Evolutionary conservation across 192 early-diverging fungal species (phyloP).

Genomic region (Pilobolus umbonatus): DNA sequence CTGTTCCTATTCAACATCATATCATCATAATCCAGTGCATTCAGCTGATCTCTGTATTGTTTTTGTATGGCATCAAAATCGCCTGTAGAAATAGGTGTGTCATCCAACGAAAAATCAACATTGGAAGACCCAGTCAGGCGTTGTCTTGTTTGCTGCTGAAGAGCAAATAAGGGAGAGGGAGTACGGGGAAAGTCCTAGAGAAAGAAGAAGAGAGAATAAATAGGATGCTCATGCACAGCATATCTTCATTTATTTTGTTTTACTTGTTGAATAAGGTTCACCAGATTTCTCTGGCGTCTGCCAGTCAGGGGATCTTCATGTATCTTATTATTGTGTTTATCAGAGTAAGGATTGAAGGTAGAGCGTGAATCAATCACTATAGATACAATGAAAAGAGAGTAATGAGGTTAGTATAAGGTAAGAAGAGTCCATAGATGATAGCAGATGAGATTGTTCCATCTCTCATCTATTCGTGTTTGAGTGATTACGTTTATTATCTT

Average conservation of each 20-base stretch:
- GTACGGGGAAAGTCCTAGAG: conserved; percentile 51
- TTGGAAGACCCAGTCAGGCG: conserved; percentile 6
- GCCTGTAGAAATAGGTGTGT: conserved; percentile 1
- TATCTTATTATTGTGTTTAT: conserved; percentile 1
- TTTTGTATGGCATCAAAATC: conserved; percentile 21
- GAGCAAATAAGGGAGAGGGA: conserved; percentile 46
- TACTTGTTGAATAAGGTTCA: conserved; percentile 37
- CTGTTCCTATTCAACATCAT: background rate
- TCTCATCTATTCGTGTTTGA: background rate
- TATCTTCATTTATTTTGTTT: background rate
- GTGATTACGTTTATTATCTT: background rate
- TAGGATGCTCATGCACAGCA: background rate
- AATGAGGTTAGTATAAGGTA: no score
- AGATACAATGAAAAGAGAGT: no score
- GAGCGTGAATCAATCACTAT: no score
- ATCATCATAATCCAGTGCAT: background rate
- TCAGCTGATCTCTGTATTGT: conserved; percentile 2
- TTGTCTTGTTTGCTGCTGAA: conserved; percentile 42
- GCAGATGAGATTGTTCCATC: background rate
- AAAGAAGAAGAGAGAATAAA: conserved; percentile 11
- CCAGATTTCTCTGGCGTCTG: conserved; percentile 17
- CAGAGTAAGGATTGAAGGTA: no score
- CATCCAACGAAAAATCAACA: conserved; percentile 9
- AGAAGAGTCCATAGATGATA: no score
- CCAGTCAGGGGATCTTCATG: conserved; percentile 10